Evolutionary conservation across 2,329 filamentous ascomycete species (phyloP).

Genomic region (Chaetomiaceae sp.): DNA sequence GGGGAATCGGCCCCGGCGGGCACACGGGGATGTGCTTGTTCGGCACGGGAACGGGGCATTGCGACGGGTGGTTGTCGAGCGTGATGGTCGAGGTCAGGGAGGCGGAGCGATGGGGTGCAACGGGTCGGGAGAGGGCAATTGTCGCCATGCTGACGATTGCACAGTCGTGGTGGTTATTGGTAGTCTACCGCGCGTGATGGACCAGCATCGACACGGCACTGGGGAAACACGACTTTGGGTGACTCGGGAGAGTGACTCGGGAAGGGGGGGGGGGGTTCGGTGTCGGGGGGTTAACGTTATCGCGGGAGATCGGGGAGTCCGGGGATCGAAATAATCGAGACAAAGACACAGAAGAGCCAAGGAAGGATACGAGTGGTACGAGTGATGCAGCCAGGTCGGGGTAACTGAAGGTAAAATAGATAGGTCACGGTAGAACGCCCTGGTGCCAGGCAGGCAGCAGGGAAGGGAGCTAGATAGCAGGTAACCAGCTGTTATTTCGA

Average conservation of each 20-base stretch:
- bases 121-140: constrained; percentile 43
- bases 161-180: neutral
- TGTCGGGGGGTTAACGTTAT: no score
- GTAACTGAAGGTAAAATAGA: no score
- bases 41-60: constrained; percentile 51
- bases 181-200: neutral
- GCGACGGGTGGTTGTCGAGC: constrained; percentile 33
- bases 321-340: neutral
- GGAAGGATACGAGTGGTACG: no score
- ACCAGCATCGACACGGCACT: neutral
- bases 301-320: no score
- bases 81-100: constrained; percentile 31
- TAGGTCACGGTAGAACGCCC: no score
- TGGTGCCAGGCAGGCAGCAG: no score
- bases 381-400: no score
- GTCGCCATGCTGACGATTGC: constrained; percentile 43
- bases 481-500: no score
- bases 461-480: no score
- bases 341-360: neutral
- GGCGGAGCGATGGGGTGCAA: constrained; percentile 31
- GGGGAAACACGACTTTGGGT: neutral
- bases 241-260: no score
- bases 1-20: constrained; percentile 66
- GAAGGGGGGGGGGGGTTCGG: no score
- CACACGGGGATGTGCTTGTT: constrained; percentile 91